phyloP scores from a whole-genome alignment of 2,329 filamentous ascomycete species.

The Aaosphaeria pasadenensis region DNA sequence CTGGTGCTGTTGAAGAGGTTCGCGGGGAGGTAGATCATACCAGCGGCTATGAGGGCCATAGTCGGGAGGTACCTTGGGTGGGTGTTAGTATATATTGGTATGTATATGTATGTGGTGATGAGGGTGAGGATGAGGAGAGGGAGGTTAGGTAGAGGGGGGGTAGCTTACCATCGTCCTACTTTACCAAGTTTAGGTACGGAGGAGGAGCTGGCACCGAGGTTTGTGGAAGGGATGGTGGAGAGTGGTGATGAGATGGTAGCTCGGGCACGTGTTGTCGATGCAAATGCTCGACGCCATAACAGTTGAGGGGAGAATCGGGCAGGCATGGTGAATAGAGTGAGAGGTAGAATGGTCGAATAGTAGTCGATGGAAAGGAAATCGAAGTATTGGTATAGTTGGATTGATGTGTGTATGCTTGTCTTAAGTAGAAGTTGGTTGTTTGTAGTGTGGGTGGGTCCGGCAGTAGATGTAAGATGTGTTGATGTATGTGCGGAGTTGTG shows the following conservation, averaged over 20 bases:
- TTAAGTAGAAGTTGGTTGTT: no score
- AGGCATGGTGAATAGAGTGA: constrained; percentile 2
- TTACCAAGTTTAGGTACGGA: constrained; percentile 29
- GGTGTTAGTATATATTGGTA: constrained; percentile 3
- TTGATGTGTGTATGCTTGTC: no score
- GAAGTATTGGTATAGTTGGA: no score
- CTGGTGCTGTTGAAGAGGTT: constrained; percentile 8
- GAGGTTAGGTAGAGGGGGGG: not conserved
- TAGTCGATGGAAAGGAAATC: no score
- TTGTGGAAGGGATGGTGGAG: constrained; percentile 12
- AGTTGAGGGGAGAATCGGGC: constrained; percentile 13
- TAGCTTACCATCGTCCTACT: constrained; percentile 28
- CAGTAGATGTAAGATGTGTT: no score
- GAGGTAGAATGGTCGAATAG: no score
- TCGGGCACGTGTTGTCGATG: constrained; percentile 25
- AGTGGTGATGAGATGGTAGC: constrained; percentile 19
- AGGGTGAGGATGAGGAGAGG: not conserved
- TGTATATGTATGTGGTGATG: no score
- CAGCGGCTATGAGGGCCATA: constrained; percentile 31
- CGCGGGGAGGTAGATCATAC: constrained; percentile 27
- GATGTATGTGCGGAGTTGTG: no score
- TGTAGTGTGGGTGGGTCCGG: no score
- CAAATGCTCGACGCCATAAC: constrained; percentile 18
- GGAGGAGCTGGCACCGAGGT: constrained; percentile 18
- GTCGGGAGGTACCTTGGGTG: constrained; percentile 28